A percentile compares a stretch with the other conserved stretches of the same genome.
Conservation (phyloP, 1,284 basidiomycete species). For the Apiotrichum akiyoshidainum region DNA sequence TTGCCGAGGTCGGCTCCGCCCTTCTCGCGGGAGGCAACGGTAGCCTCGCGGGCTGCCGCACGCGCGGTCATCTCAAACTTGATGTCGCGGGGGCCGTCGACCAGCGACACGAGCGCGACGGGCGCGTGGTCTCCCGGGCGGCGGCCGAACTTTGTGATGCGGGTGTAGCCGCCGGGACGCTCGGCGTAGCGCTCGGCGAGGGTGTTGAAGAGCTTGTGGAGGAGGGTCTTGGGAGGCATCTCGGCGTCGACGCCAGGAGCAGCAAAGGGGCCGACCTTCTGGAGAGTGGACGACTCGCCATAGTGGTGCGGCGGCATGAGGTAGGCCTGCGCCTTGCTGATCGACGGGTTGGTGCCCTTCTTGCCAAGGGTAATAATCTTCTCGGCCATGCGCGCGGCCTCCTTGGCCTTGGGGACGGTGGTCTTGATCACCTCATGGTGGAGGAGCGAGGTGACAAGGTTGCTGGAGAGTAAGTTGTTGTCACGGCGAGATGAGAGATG, state of each 20-base stretch:
- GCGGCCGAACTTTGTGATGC: constrained; percentile 84
- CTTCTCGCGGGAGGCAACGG: background rate
- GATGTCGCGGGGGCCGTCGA: constrained; percentile 88
- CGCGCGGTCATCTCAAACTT: constrained; percentile 80
- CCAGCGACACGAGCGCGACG: constrained; percentile 84
- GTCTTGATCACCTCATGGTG: constrained; percentile 96
- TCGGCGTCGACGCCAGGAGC: constrained; percentile 39
- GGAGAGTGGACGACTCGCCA: constrained; percentile 16
- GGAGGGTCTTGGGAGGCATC: constrained; percentile 54
- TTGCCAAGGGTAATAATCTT: constrained; percentile 93
- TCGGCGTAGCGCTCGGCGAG: constrained; percentile 77
- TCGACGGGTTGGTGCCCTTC: constrained; percentile 65
- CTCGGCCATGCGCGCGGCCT: constrained; percentile 85
- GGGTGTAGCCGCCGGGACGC: constrained; percentile 91
- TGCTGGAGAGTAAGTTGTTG: constrained; percentile 56
- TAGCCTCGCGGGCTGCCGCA: constrained; percentile 69
- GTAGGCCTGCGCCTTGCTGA: constrained; percentile 67
- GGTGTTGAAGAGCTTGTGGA: constrained; percentile 76
- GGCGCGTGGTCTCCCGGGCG: constrained; percentile 91
- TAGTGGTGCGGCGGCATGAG: constrained; percentile 56
- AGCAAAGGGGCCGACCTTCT: constrained; percentile 8
- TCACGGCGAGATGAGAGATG: background rate
- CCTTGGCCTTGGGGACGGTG: constrained; percentile 92
- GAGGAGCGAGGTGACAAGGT: constrained; percentile 89
- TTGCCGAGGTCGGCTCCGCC: background rate